Percentiles rank a stretch among this genome's conserved stretches.
These are phyloP conservation scores for Rhynchosporium graminicola DNA, from an alignment of 2,329 filamentous ascomycete genomes.

Conservation along the genomic window DNA sequence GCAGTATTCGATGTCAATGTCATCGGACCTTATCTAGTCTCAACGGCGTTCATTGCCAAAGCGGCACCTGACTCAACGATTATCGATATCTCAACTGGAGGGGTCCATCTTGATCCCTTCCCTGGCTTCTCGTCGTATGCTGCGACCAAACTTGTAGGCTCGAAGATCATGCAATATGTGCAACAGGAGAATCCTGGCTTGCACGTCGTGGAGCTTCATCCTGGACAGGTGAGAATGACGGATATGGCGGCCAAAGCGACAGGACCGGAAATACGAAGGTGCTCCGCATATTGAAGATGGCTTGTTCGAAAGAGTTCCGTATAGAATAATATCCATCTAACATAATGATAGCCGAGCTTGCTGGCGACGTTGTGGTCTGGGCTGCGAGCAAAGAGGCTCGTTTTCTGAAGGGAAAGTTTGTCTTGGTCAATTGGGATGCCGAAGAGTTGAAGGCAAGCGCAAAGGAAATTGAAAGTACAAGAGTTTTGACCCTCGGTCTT, in stretches of 20 bases:
- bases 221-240: conserved; percentile 38
- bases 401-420: conserved; percentile 48
- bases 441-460: conserved; percentile 47
- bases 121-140: conserved; percentile 43
- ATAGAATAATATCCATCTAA: background rate
- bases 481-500: conserved; percentile 10
- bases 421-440: conserved; percentile 53
- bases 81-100: conserved; percentile 19
- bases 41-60: conserved; percentile 15
- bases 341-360: conserved; percentile 24
- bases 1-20: conserved; percentile 15
- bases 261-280: background rate
- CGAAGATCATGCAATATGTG: conserved; percentile 47
- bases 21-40: conserved; percentile 14
- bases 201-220: conserved; percentile 47
- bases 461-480: conserved; percentile 41
- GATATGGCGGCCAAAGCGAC: conserved; percentile 15
- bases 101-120: conserved; percentile 29
- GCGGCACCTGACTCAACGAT: conserved; percentile 14
- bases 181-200: conserved; percentile 45
- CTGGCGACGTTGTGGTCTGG: conserved; percentile 18
- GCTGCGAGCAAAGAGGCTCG: conserved; percentile 42
- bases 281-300: conserved; percentile 17
- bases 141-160: conserved; percentile 46
- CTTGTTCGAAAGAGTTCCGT: background rate